A percentile compares a stretch with the other conserved stretches of the same genome.
phyloP scores from a whole-genome alignment of 2,329 filamentous ascomycete species.

The Reticulascus tulasneorum region DNA sequence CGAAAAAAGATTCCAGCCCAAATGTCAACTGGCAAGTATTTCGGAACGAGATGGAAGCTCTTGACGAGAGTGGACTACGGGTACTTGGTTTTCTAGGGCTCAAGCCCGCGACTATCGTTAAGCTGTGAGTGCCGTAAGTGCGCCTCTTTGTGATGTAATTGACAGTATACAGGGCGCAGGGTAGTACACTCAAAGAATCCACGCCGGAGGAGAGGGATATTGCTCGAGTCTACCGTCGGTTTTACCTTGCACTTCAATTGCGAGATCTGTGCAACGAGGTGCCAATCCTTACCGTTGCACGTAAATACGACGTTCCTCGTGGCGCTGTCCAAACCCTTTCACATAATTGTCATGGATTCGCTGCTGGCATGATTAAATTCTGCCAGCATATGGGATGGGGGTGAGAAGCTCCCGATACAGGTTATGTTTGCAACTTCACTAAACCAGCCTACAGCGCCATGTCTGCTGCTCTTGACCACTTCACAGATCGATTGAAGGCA shows the following conservation, averaged over 20 bases:
- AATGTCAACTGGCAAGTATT: conserved; percentile 70
- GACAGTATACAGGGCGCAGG: conserved; percentile 53
- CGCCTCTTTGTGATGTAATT: conserved; percentile 4
- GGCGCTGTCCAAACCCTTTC: conserved; percentile 69
- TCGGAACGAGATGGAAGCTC: conserved; percentile 63
- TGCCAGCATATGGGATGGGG: conserved; percentile 74
- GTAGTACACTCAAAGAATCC: conserved; percentile 59
- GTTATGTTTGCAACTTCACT: too few species aligned
- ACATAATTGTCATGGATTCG: conserved; percentile 74
- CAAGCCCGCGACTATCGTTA: conserved; percentile 62
- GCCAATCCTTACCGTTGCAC: conserved; percentile 64
- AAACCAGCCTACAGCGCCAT: conserved; percentile 48
- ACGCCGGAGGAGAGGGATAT: conserved; percentile 57
- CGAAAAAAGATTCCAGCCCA: conserved; percentile 43
- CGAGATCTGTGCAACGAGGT: conserved; percentile 74
- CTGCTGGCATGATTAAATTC: conserved; percentile 75
- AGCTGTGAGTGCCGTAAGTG: conserved; percentile 49
- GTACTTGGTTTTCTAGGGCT: conserved; percentile 66
- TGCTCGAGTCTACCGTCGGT: conserved; percentile 64
- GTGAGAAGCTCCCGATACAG: conserved; percentile 27
- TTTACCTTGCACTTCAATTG: conserved; percentile 73
- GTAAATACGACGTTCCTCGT: conserved; percentile 66
- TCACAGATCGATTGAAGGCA: conserved; percentile 68
- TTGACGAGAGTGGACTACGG: conserved; percentile 68
- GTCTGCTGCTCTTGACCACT: conserved; percentile 69